phyloP scores from a whole-genome alignment of 1,139 yeast genomes.

The Yamadazyma sp. region DNA sequence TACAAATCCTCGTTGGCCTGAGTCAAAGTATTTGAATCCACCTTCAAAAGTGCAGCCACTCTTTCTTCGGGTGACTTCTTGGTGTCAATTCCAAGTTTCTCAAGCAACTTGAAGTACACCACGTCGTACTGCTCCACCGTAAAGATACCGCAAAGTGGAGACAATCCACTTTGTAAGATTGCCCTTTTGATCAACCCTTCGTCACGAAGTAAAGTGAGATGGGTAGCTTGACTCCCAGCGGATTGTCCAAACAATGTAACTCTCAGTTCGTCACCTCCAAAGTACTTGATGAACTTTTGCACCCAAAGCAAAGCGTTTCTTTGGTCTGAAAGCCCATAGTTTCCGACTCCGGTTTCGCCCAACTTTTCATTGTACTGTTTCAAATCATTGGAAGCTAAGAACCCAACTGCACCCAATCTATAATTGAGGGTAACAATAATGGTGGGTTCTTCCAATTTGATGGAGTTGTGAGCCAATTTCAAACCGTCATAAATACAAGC shows the following conservation, averaged over 20 bases:
- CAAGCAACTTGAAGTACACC: constrained; percentile 12
- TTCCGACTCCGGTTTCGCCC: constrained; percentile 10
- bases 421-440: constrained; percentile 9
- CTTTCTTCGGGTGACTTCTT: constrained; percentile 10
- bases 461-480: constrained; percentile 10
- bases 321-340: constrained; percentile 12
- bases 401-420: constrained; percentile 11
- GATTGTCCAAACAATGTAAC: constrained; percentile 12
- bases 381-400: constrained; percentile 8
- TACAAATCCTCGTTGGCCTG: constrained; percentile 11
- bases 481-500: constrained; percentile 14
- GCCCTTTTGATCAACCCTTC: constrained; percentile 11
- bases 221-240: constrained; percentile 13
- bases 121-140: constrained; percentile 14
- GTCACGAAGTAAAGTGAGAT: constrained; percentile 10
- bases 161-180: constrained; percentile 17
- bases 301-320: constrained; percentile 9
- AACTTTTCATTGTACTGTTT: constrained; percentile 4
- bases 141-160: constrained; percentile 14
- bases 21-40: constrained; percentile 9
- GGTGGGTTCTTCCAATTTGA: constrained; percentile 10
- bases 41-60: constrained; percentile 10
- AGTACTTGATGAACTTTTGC: constrained; percentile 5
- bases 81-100: constrained; percentile 11
- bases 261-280: constrained; percentile 9